Conservation (phyloP, 1,284 basidiomycete genomes). For the Bjerkandera adusta region DNA sequence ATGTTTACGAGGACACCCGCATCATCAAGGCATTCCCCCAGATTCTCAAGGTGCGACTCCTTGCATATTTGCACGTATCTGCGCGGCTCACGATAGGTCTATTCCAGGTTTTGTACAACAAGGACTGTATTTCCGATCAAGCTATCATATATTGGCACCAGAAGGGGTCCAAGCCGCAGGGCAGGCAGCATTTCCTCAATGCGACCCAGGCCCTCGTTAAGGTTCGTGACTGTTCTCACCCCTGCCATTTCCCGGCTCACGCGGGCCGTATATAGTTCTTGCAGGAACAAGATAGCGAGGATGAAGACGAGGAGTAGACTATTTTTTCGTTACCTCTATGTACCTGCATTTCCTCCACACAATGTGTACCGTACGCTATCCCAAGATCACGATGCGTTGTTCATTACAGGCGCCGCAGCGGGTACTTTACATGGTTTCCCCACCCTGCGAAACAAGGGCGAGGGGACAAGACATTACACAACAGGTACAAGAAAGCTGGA, state of each 20-base stretch:
- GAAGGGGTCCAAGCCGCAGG: conserved; percentile 94
- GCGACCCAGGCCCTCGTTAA: conserved; percentile 87
- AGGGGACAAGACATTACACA: no score
- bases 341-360: no score
- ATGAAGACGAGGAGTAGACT: conserved; percentile 61
- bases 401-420: no score
- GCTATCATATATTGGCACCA: conserved; percentile 98
- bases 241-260: conserved; percentile 1
- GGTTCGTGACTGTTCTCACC: conserved; percentile 41
- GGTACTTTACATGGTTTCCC: no score
- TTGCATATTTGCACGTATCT: neutral
- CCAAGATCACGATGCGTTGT: no score
- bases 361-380: no score
- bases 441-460: no score
- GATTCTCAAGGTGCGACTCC: conserved; percentile 73
- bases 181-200: conserved; percentile 93
- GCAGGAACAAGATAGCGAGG: conserved; percentile 75
- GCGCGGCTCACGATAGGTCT: neutral
- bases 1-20: conserved; percentile 93
- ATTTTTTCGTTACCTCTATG: neutral
- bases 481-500: no score
- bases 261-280: conserved; percentile 55
- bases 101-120: conserved; percentile 84
- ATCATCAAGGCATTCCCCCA: conserved; percentile 93
- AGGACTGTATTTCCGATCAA: conserved; percentile 91